Evolutionary conservation across 2,329 filamentous ascomycete genomes (phyloP), one percentile per base, ranked within the genome.

Genomic region (Sphaerulina populicola): DNA sequence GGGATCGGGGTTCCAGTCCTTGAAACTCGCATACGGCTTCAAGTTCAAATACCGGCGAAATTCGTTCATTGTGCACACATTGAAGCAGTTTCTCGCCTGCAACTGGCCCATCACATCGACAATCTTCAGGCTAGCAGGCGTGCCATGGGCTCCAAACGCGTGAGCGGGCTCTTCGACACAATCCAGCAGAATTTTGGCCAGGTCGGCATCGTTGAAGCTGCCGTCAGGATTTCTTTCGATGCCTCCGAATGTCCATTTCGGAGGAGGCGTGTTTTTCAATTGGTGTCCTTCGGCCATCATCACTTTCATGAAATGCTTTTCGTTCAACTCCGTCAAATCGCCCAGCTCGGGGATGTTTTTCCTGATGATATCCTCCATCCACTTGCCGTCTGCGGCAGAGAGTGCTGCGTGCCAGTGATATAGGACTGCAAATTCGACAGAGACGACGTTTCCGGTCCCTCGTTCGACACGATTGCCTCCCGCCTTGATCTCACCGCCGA

Each of bases 11-110:
- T 62, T 62, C 67, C 67, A 69, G 12, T 64, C 61, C 46, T 64
- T 59, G 54, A 69, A 69, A 42, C 49, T 67, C 8, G 63, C 57
- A 52, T 69, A 69, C 3, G 62, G 52, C 50, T 68, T 68, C 49
- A 69, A 46, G 49, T 69, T 68, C 10, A 69, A 59, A 44, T 69
- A 69, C 31, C 53, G 56, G 3, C 67, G 65, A 56, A 69, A 69
- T 67, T 77, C 74, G 53, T 77, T 77, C 61, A 77, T 62, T 1
- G 73, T 76, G 54, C 73, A 76, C n/a, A 75, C 71, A 53, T 75
- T 73, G 66, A 75, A 77, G 3, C 66, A 52, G 41, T 70, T 60
- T 23, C 74, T 62, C 10, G 72, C 73, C 55, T 76, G 74, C 11
- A 71, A 55, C 48, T 74, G 72, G 1, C 74, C 73, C 57, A 77